Evolutionary conservation across 1,284 basidiomycete genomes (phyloP).

Genomic region (Ceraceosorus bombacis): DNA sequence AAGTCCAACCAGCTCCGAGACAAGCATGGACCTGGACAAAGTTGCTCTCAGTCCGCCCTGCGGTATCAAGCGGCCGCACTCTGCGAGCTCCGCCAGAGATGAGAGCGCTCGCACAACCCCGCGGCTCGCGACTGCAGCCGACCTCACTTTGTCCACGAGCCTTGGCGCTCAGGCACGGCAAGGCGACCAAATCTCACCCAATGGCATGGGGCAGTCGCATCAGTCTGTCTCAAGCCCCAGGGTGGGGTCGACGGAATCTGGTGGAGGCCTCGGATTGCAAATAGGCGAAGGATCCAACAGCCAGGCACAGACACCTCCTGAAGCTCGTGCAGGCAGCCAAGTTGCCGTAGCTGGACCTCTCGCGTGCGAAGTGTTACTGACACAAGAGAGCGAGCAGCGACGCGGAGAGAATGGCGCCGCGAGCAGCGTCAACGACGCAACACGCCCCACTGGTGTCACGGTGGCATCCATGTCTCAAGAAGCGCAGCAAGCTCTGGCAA

Average conservation of each 20-base stretch:
- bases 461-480: constrained; percentile 11
- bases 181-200: too few species aligned
- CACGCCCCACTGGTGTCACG: constrained; percentile 6
- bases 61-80: constrained; percentile 3
- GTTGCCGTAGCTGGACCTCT: constrained; percentile 25
- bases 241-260: too few species aligned
- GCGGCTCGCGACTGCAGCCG: background rate
- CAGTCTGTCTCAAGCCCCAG: too few species aligned
- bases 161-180: too few species aligned
- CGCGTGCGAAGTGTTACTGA: constrained; percentile 20
- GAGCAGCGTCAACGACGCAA: background rate
- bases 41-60: background rate
- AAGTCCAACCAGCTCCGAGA: background rate
- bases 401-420: constrained; percentile 19
- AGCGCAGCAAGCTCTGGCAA: constrained; percentile 17
- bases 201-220: too few species aligned
- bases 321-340: constrained; percentile 16
- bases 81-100: constrained; percentile 10
- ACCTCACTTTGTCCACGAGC: too few species aligned
- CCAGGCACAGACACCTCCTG: background rate
- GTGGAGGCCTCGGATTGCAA: too few species aligned
- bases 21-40: background rate
- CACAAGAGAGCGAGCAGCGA: constrained; percentile 24
- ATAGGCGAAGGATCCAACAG: too few species aligned
- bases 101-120: background rate